Percentiles rank a stretch among this genome's conserved stretches.
Conservation (phyloP, 371 early-diverging fungal genomes). For the Mortierella sp. region DNA sequence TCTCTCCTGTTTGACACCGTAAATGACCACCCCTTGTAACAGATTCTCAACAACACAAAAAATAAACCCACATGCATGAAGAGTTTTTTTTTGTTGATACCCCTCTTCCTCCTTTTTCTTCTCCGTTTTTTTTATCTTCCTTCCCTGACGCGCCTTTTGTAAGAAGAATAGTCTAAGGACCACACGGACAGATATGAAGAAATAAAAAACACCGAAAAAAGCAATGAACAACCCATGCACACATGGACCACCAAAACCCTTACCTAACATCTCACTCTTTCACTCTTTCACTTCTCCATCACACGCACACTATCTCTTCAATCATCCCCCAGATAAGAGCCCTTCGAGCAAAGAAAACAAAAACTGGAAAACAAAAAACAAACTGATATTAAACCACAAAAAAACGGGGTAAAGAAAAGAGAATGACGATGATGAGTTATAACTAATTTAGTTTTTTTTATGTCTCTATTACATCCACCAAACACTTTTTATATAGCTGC, state of each 20-base stretch:
- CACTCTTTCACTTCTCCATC: background rate
- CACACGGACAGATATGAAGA: no score
- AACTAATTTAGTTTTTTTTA: no score
- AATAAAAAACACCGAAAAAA: background rate
- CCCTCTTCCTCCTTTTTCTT: background rate
- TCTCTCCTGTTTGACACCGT: conserved; percentile 16
- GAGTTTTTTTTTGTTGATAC: background rate
- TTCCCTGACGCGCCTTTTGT: background rate
- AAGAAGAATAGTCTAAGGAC: background rate
- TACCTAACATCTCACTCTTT: background rate
- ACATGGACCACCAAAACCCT: background rate
- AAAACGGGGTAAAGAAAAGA: background rate
- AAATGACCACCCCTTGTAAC: background rate
- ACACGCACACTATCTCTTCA: background rate
- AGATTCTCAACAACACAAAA: no score
- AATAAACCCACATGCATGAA: background rate
- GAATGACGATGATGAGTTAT: no score
- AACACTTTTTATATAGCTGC: background rate
- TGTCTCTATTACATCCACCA: no score
- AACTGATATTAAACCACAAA: background rate
- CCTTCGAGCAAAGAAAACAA: background rate
- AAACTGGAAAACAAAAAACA: background rate
- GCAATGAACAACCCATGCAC: background rate
- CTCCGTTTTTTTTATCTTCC: background rate
- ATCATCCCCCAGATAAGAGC: background rate